Percentiles rank a stretch among this genome's conserved stretches.
phyloP scores from a whole-genome alignment of 2,329 filamentous ascomycete species.

The Domatiomyces catenatus region DNA sequence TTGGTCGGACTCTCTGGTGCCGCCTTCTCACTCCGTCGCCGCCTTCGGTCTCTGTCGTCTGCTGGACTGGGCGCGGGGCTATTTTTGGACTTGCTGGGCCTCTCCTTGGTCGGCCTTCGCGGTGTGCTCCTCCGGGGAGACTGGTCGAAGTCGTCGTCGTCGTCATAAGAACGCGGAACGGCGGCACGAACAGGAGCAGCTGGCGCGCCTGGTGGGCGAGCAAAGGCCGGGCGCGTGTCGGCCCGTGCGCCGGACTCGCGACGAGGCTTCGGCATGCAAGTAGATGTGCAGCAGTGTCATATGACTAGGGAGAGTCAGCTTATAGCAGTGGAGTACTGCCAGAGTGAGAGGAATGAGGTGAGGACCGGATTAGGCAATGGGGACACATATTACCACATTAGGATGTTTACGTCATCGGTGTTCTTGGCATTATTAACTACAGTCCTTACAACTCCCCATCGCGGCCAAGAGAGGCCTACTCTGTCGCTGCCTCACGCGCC shows the following conservation, averaged over 20 bases:
- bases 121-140: slow-evolving; percentile 9
- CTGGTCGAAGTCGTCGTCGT: slow-evolving; percentile 1
- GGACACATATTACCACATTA: background rate
- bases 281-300: background rate
- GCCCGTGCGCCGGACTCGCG: slow-evolving; percentile 17
- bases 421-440: background rate
- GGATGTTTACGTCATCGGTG: background rate
- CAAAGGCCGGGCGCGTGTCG: slow-evolving; percentile 20
- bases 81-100: slow-evolving; percentile 17
- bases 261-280: slow-evolving; percentile 17
- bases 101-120: slow-evolving; percentile 12
- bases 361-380: background rate
- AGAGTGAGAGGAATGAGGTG: background rate
- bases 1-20: slow-evolving; percentile 10
- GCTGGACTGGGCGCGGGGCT: slow-evolving; percentile 24
- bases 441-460: too few species aligned
- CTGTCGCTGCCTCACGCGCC: slow-evolving; percentile 11
- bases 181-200: slow-evolving; percentile 10
- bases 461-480: background rate
- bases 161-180: slow-evolving; percentile 1
- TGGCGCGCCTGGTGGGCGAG: slow-evolving; percentile 18
- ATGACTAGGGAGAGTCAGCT: background rate
- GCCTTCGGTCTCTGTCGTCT: slow-evolving; percentile 11
- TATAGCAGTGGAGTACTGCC: background rate
- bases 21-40: slow-evolving; percentile 4